Conservation (phyloP, 768 basidiomycete species). For the Serendipita indica region DNA sequence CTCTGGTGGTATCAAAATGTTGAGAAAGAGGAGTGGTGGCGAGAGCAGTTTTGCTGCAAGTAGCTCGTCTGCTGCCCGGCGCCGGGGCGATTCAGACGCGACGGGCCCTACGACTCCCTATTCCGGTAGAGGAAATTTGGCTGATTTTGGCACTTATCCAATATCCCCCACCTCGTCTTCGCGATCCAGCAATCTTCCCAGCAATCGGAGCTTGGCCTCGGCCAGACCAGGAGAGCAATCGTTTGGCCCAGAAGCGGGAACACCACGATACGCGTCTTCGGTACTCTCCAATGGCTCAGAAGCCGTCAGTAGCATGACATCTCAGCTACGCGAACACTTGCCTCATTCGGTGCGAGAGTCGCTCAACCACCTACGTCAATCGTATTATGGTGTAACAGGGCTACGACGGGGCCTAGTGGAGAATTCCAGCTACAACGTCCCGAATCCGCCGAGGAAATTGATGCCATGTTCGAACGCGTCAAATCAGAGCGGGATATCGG, state of each 20-base stretch:
- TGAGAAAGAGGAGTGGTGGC: background rate
- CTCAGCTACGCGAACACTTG: background rate
- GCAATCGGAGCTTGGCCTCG: background rate
- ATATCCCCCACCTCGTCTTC: background rate
- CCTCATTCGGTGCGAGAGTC: slow-evolving; percentile 1
- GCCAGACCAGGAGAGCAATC: background rate
- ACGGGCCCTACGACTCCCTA: background rate
- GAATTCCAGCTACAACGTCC: slow-evolving; percentile 70
- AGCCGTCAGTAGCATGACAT: background rate
- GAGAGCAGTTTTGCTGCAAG: background rate
- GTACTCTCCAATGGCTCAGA: slow-evolving; percentile 2
- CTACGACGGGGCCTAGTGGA: slow-evolving; percentile 23
- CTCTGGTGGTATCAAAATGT: background rate
- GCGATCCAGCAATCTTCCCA: background rate
- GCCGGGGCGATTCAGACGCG: background rate
- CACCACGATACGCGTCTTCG: background rate
- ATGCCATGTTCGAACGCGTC: slow-evolving; percentile 65
- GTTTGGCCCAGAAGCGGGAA: background rate
- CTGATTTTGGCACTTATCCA: slow-evolving; percentile 7
- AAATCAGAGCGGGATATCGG: slow-evolving; percentile 52
- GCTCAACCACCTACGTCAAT: background rate
- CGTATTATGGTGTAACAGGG: background rate
- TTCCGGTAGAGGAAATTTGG: background rate
- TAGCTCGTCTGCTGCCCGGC: background rate
- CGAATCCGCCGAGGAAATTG: slow-evolving; percentile 58